Percentiles rank a stretch among this genome's conserved stretches.
phyloP scores from a whole-genome alignment of 2,329 filamentous ascomycete genomes.

The Beauveria rudraprayagi region DNA sequence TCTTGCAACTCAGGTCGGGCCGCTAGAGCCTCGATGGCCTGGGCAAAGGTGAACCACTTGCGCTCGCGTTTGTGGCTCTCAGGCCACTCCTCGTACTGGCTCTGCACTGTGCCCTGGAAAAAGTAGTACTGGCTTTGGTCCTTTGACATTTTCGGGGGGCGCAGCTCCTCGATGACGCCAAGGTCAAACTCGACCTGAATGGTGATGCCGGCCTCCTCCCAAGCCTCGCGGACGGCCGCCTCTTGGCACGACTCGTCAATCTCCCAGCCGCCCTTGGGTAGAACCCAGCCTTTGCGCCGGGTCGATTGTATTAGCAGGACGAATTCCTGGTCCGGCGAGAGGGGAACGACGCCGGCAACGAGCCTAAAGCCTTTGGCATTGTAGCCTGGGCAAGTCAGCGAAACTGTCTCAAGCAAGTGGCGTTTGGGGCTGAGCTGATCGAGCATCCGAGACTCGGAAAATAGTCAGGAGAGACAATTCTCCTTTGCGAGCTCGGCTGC shows the following conservation, averaged over 20 bases:
- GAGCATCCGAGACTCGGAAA: slow-evolving; percentile 10
- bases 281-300: slow-evolving; percentile 84
- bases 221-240: slow-evolving; percentile 83
- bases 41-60: slow-evolving; percentile 78
- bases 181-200: slow-evolving; percentile 80
- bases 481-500: background rate
- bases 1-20: slow-evolving; percentile 80
- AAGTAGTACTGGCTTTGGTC: slow-evolving; percentile 64
- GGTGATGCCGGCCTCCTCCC: slow-evolving; percentile 94
- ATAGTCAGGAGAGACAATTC: background rate
- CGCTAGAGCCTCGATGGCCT: slow-evolving; percentile 71
- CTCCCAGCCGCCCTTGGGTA: slow-evolving; percentile 98
- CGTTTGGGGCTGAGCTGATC: background rate
- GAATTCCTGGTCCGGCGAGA: slow-evolving; percentile 76
- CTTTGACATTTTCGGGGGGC: slow-evolving; percentile 66
- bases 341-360: slow-evolving; percentile 87
- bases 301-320: slow-evolving; percentile 93
- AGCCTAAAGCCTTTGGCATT: slow-evolving; percentile 86
- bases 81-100: slow-evolving; percentile 82
- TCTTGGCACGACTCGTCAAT: slow-evolving; percentile 81
- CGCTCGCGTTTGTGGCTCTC: slow-evolving; percentile 87
- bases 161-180: slow-evolving; percentile 76
- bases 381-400: slow-evolving; percentile 58
- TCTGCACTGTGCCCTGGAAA: slow-evolving; percentile 80
- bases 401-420: slow-evolving; percentile 12